Base-by-base conservation (phyloP, 1,139 yeast species). In the Yamadazyma atmosphaerica region DNA sequence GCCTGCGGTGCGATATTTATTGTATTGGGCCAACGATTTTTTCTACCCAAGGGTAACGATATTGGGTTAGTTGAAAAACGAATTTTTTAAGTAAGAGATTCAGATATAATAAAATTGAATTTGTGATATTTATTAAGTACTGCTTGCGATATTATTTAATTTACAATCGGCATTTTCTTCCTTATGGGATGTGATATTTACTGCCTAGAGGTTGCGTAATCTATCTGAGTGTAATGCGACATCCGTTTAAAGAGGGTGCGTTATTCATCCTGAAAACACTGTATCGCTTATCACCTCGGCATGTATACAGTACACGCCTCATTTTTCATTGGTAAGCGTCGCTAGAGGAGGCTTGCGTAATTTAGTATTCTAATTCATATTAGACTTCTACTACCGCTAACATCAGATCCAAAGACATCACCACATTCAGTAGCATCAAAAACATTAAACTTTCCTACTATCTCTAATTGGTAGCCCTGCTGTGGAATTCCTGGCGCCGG, bases 201-300 rank as follows among this genome's bases (percentile, higher is more conserved):
- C 15, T 26, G n/a, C 14, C 29, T 26, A 14, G 29, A 26, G n/a
- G 29, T 26, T 21, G 29, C 29, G 29, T 14, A 11, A 26, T 26
- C 14, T 11, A 26, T 26, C 18, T 11, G 29, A 26, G 29, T 14
- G 14, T 26, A 14, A 11, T 26, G 37, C 42, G 40, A 39, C 41
- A 39, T 39, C 35, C 39, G n/a, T 21, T 15, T 39, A 4, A 25
- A 14, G 26, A 29, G 34, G 39, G 36, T 38, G 39, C 30, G 41
- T 14, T 39, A 36, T 39, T 36, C 42, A 39, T 39, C 42, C 39
- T 32, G 42, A 33, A 36, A 39, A 33, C 36, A 36, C 40, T 32
- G 40, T 38, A 35, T 14, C 28, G 21, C 17, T n/a, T n/a, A n/a
- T n/a, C n/a, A n/a, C n/a, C n/a, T n/a, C n/a, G n/a, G n/a, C n/a